Base-by-base conservation (phyloP, 2,329 filamentous ascomycete genomes). In the Curvularia verruculosa region DNA sequence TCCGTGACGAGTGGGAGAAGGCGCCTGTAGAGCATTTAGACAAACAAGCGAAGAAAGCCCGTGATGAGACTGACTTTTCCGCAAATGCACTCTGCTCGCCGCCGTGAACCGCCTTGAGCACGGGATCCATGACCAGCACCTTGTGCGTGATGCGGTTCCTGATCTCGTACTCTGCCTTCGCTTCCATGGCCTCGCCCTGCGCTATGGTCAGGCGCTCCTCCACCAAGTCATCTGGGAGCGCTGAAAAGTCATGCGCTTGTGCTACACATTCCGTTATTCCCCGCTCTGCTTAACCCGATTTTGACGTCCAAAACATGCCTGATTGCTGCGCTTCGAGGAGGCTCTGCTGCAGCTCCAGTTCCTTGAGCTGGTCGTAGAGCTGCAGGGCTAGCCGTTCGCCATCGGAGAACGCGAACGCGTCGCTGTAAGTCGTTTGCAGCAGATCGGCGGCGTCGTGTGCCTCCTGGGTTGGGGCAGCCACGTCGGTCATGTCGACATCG, bases 41-140 rank as follows among this genome's bases (percentile, higher is more conserved):
- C 19, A 18, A 19, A 40, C 31, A 12, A 47, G 21, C 31, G 39
- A 23, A 15, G 29, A 5, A 21, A 19, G 7, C 8, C 12, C 9
- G 9, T 3, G 7, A n/a, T n/a, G 12, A 24, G 46, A 63, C 74
- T 51, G 81, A 91, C 90, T 86, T 85, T 77, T 95, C 90, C 50
- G 87, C 81, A 43, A 85, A 84, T 2, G 86, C 85, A 18, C 86
- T 84, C 58, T 85, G 82, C 12, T 84, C 84, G 41, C 87, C 87
- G 58, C 84, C 80, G 73, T 96, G 90, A 37, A 94, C 86, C 6
- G 91, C 89, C 69, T 90, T 91, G 55, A 96, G 79, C 39, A 90
- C 87, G 7, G 92, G 91, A 67, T 91, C 89, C 54, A 87, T 87
- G 65, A 86, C 85, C 63, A 95, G 77, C 51, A 91, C 86, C 45